Base-by-base conservation (phyloP, 78 protist species). In the Dictyostelium purpureum region DNA sequence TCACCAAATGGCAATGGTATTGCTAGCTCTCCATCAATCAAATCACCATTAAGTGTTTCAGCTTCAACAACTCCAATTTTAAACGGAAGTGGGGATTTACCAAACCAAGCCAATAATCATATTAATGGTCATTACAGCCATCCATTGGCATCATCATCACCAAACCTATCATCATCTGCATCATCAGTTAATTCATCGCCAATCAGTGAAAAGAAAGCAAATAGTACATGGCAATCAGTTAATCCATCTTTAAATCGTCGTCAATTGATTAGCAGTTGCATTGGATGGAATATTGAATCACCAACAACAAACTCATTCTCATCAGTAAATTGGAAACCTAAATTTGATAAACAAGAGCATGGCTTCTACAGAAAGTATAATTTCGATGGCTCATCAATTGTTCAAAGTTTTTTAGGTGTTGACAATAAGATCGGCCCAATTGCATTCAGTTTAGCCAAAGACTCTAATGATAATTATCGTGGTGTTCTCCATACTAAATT, bases 361-460 rank as follows among this genome's bases (percentile, higher is more conserved):
- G 71, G 42, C 16, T 85, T 85, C 47, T 85, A 85, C 47, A 52
- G 92, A 56, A 75, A 65, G 31, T 85, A 54, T 40, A 57, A 71
- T 33, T 45, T 73, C 49, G 92, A 85, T 26, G 33, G 75, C 40
- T 47, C 61, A 33, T n/a, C 77, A 42, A 26, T 31, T 1, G 92
- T 85, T 16, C 35, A 24, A 18, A 59, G 76, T 18, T 85, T 67
- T 33, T 35, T 85, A 21, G 92, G 92, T 59, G 76, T 61, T 6
- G 92, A 85, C n/a, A 49, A 37, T 16, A 85, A 85, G 35, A 45
- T 73, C 16, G 92, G 92, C 14, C 92, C 92, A 33, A 42, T 85
- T 0, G 92, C 92, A 45, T 85, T 85, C 61, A 24, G 76, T n/a
- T 57, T 85, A 74, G 92, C 77, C 4, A 56, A 67, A 19, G 80